Evolutionary conservation across 2,329 filamentous ascomycete genomes (phyloP).

Genomic region (Remersonia thermophila): DNA sequence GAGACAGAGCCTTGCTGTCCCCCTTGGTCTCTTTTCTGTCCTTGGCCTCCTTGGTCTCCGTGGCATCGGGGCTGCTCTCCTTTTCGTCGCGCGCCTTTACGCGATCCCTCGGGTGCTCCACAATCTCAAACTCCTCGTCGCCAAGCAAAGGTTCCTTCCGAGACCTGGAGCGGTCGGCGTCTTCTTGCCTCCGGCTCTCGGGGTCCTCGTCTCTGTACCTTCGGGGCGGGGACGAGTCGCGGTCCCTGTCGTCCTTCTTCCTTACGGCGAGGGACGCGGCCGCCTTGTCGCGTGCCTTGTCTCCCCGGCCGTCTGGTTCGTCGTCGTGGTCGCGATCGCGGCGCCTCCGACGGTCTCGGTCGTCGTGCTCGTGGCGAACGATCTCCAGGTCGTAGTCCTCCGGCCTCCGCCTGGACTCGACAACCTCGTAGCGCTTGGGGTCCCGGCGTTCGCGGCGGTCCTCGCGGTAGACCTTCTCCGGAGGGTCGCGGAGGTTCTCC

Average conservation of each 20-base stretch:
- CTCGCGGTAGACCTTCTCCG: constrained; percentile 25
- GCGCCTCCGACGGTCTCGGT: constrained; percentile 5
- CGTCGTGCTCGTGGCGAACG: constrained; percentile 10
- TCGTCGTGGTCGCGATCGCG: too few species aligned
- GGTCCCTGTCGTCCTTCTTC: constrained; percentile 27
- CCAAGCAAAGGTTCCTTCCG: constrained; percentile 15
- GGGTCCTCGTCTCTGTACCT: constrained; percentile 9
- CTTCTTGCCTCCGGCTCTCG: constrained; percentile 8
- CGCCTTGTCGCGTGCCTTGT: constrained; percentile 35
- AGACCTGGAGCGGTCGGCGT: constrained; percentile 8
- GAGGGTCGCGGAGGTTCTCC: constrained; percentile 20
- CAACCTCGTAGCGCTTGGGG: constrained; percentile 14
- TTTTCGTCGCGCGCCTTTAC: constrained; percentile 2
- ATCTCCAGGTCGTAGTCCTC: constrained; percentile 21
- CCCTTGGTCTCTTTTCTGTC: constrained; percentile 12
- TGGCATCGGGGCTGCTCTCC: constrained; percentile 29
- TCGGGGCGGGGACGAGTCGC: constrained; percentile 15
- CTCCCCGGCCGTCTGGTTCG: constrained; percentile 27
- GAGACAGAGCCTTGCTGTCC: constrained; percentile 22
- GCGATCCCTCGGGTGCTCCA: constrained; percentile 16
- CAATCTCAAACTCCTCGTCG: constrained; percentile 18
- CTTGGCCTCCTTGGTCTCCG: constrained; percentile 21
- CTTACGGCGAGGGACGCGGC: constrained; percentile 36
- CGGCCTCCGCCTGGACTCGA: constrained; percentile 15
- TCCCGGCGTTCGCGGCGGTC: constrained; percentile 29